Conservation (phyloP, 2,329 filamentous ascomycete species). For the Fusarium virguliforme region DNA sequence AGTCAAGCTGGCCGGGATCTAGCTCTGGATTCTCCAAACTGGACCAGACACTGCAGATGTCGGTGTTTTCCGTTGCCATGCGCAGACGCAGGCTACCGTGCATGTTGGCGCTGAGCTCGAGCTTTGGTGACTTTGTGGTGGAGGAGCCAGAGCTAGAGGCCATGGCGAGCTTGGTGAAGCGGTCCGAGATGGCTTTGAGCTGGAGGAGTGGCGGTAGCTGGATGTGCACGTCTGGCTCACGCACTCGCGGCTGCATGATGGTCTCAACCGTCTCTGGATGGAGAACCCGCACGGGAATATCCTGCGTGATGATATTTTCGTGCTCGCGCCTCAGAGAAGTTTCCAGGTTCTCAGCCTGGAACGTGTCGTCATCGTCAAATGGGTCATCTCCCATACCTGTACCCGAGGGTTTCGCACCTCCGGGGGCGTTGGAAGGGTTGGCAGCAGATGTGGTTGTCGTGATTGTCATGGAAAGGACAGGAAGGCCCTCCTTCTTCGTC, state of each 20-base stretch:
- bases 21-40: slow-evolving; percentile 90
- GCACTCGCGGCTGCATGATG: slow-evolving; percentile 92
- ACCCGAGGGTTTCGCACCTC: slow-evolving; percentile 51
- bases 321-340: slow-evolving; percentile 77
- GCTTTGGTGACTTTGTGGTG: slow-evolving; percentile 71
- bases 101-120: slow-evolving; percentile 95
- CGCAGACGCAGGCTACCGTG: slow-evolving; percentile 87
- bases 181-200: slow-evolving; percentile 93
- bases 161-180: slow-evolving; percentile 89
- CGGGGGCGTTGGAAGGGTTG: slow-evolving; percentile 55
- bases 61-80: slow-evolving; percentile 86
- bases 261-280: slow-evolving; percentile 87
- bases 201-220: slow-evolving; percentile 89
- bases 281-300: slow-evolving; percentile 94
- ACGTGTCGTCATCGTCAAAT: slow-evolving; percentile 63
- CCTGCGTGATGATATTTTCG: slow-evolving; percentile 94
- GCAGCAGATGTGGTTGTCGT: slow-evolving; percentile 77
- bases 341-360: slow-evolving; percentile 68
- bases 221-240: slow-evolving; percentile 95
- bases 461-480: slow-evolving; percentile 91
- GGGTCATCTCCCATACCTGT: slow-evolving; percentile 55
- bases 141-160: slow-evolving; percentile 60
- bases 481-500: slow-evolving; percentile 91
- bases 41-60: slow-evolving; percentile 89
- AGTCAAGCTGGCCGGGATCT: slow-evolving; percentile 81